Percentiles rank a stretch among this genome's conserved stretches.
Conservation (phyloP, 805 yeast species). For the Osmozyma mogii region DNA sequence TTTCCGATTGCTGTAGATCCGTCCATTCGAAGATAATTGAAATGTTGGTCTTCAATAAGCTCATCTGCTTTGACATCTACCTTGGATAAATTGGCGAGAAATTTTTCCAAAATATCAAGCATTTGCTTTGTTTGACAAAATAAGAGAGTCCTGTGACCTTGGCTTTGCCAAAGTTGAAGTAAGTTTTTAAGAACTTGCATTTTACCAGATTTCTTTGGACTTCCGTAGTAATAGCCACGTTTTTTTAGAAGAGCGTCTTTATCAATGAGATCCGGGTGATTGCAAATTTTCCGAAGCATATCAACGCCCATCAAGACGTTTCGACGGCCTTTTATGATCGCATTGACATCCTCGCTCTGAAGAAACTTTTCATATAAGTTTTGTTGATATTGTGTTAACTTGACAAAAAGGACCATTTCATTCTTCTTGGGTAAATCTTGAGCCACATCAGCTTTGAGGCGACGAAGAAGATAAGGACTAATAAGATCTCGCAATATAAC, state of each 20-base stretch:
- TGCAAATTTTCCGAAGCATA: conserved; percentile 82
- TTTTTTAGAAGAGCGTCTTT: conserved; percentile 30
- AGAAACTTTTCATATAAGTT: conserved; percentile 67
- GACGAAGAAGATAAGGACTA: conserved; percentile 78
- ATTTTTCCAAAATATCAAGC: conserved; percentile 77
- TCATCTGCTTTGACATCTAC: conserved; percentile 8
- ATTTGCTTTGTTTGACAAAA: conserved; percentile 92
- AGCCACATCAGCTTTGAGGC: conserved; percentile 92
- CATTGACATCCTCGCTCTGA: conserved; percentile 63
- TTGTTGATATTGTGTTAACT: conserved; percentile 69
- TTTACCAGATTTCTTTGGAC: conserved; percentile 68
- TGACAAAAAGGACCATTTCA: conserved; percentile 91
- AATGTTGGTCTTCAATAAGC: conserved; percentile 5
- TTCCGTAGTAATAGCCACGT: conserved; percentile 41
- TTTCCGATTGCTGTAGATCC: conserved; percentile 78
- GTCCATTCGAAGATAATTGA: conserved; percentile 78
- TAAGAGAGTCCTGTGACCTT: conserved; percentile 72
- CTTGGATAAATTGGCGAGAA: conserved; percentile 37
- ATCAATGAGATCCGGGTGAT: conserved; percentile 83
- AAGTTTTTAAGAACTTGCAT: conserved; percentile 80
- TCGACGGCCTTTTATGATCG: conserved; percentile 66
- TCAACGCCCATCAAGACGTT: conserved; percentile 88
- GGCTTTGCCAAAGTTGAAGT: conserved; percentile 65
- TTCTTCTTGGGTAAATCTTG: conserved; percentile 87
- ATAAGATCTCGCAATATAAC: conserved; percentile 81